Base-by-base conservation (phyloP, 2,329 filamentous ascomycete genomes). In the Plenodomus biglobosus region DNA sequence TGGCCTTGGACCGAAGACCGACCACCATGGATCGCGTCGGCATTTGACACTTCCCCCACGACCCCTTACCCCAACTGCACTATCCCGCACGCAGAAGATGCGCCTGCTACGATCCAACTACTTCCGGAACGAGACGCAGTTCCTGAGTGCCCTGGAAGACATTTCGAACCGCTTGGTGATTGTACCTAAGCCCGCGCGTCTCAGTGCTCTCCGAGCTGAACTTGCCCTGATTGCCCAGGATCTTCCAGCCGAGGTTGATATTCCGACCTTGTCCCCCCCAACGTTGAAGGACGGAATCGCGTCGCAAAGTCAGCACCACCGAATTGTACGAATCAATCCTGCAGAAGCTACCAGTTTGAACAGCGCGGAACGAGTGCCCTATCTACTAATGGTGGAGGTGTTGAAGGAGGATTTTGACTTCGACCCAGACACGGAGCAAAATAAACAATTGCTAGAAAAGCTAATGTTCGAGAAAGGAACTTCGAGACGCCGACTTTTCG, bases 301-400 rank as follows among this genome's bases (percentile, higher is more conserved):
- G 2, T 83, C 86, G 20, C 85, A 84, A 65, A 92, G 88, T 64
- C 83, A 82, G 45, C 90, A 94, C 68, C 89, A 94, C 65, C 84
- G 89, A 30, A 90, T 94, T 50, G 88, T 94, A 38, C 83, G 89
- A 32, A 78, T 94, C 41, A 94, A 92, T 63, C 90, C 89, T 6
- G 87, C 88, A 1, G 89, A 94, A 71, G 86, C 89, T 5, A 92
- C 89, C 0, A 90, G 92, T 45, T 75, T 94, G 42, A 94, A 94
- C 71, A 94, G 89, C 67, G 89, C 89, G 3, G 88, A 94, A 69
- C 88, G 91, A 66, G 89, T 94, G 38, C 89, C 89, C 1, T 94
- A 91, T 71, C 73, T 94, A 41, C 78, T 94, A 21, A 92, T 94
- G 88, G 83, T 92, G 2, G 89, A 94, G 66, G 85, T 94, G 18